Conservation (phyloP, 2,329 filamentous ascomycete genomes). For the Diaporthe citri region DNA sequence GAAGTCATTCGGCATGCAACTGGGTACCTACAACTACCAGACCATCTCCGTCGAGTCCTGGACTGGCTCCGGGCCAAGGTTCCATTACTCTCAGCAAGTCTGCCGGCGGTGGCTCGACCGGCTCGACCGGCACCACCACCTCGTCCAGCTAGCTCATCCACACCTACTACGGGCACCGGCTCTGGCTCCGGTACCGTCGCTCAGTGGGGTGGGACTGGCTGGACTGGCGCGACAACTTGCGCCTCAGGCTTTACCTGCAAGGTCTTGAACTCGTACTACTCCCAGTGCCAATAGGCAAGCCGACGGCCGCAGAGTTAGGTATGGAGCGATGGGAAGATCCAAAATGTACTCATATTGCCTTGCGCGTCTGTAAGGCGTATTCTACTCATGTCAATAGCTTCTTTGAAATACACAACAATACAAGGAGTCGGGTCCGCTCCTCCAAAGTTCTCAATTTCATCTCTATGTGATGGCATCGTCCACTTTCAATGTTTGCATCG, state of each 20-base stretch:
- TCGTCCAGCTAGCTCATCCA: neutral
- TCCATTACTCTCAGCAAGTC: conserved; percentile 7
- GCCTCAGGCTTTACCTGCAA: conserved; percentile 30
- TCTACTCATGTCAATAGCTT: neutral
- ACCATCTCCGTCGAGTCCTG: conserved; percentile 58
- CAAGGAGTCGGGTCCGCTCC: neutral
- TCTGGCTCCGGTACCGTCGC: conserved; percentile 4
- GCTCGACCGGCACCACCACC: conserved; percentile 12
- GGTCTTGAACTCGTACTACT: conserved; percentile 30
- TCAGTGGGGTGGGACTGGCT: conserved; percentile 14
- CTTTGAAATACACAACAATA: neutral
- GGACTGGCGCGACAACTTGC: conserved; percentile 26
- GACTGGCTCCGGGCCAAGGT: conserved; percentile 11
- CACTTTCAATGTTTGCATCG: no score
- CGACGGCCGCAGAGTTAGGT: neutral
- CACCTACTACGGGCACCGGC: neutral
- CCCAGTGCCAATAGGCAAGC: conserved; percentile 24
- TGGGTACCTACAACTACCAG: conserved; percentile 61
- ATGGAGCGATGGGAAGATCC: neutral
- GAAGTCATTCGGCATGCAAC: conserved; percentile 55
- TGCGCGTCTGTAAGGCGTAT: neutral
- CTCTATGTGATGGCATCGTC: no score
- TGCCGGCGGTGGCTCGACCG: neutral
- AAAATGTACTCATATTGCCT: neutral
- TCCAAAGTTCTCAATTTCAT: no score